Conservation (phyloP, 2,329 filamentous ascomycete genomes). For the Epichloe festucae region DNA sequence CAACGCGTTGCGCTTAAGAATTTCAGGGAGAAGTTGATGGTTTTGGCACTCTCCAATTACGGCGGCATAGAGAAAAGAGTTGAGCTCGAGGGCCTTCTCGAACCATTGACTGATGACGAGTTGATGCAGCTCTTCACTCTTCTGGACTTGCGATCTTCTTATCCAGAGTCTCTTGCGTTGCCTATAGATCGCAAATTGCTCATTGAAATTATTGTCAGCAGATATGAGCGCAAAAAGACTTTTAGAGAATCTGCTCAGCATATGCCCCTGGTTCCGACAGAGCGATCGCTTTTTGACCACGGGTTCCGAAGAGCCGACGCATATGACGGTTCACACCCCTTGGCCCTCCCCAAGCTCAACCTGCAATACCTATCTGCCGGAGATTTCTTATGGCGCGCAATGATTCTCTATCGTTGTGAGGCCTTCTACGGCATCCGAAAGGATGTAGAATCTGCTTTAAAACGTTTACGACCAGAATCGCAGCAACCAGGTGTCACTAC, state of each 20-base stretch:
- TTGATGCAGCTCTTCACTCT: slow-evolving; percentile 53
- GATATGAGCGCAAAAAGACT: slow-evolving; percentile 63
- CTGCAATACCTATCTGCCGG: slow-evolving; percentile 89
- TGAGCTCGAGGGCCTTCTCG: slow-evolving; percentile 67
- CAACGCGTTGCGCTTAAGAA: slow-evolving; percentile 67
- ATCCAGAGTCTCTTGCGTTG: slow-evolving; percentile 59
- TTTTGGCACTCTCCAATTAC: slow-evolving; percentile 85
- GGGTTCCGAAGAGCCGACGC: slow-evolving; percentile 68
- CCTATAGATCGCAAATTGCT: slow-evolving; percentile 49
- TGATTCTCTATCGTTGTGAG: slow-evolving; percentile 79
- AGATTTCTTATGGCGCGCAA: slow-evolving; percentile 93
- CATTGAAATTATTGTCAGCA: slow-evolving; percentile 59
- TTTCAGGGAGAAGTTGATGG: slow-evolving; percentile 83
- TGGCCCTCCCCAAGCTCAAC: slow-evolving; percentile 89
- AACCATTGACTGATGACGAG: slow-evolving; percentile 61
- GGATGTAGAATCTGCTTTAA: slow-evolving; percentile 73
- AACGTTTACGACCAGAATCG: slow-evolving; percentile 60
- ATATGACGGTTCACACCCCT: slow-evolving; percentile 75
- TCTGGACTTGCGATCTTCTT: slow-evolving; percentile 70
- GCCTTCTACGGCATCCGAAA: slow-evolving; percentile 88
- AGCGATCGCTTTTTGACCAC: slow-evolving; percentile 65
- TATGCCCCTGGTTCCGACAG: slow-evolving; percentile 71
- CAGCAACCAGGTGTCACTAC: slow-evolving; percentile 50
- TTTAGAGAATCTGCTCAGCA: slow-evolving; percentile 69
- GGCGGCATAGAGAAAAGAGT: slow-evolving; percentile 69